Base-by-base conservation (phyloP, 1,284 basidiomycete species). In the Malassezia brasiliensis region DNA sequence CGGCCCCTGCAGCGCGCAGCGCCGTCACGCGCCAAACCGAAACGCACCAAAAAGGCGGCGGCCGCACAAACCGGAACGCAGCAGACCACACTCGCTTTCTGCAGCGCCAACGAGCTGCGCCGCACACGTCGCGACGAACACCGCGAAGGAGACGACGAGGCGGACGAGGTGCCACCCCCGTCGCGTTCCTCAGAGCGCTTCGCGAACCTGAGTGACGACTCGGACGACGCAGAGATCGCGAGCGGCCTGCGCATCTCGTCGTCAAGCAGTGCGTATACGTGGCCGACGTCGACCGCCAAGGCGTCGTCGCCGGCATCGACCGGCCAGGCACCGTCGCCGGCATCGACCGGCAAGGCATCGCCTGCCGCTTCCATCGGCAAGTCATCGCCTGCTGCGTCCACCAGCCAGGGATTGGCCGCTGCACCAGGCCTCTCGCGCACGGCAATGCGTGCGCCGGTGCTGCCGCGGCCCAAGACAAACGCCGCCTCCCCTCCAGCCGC, bases 91-190 rank as follows among this genome's bases (percentile, higher is more conserved):
- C 47, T 53, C 17, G 61, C 61, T 4, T 74, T 74, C 47, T 53
- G 66, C 31, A 65, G 60, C 40, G 72, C 70, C 3, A 62, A 62
- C n/a, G 62, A 61, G 15, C 47, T 74, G n/a, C 49, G 45, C 15
- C 52, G 50, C 36, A 42, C 40, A 19, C 42, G 56, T 22, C 53
- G 40, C 47, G 45, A 39, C 40, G 51, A 47, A 17, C 44, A 50
- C 34, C 50, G 44, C 36, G 48, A 53, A 22, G 51, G 38, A 41
- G 45, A 7, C 40, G 40, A 42, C 40, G 19, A 9, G 20, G 46
- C 41, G 20, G 20, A 37, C 28, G 15, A 31, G 7, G 34, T 31
- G 22, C 22, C 32, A 20, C 14, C 28, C 31, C 35, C 40, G 19
- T 31, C 30, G 34, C 36, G 35, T 15, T 10, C 38, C 22, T 14